A percentile compares a stretch with the other conserved stretches of the same genome.
Evolutionary conservation across 1,284 basidiomycete species (phyloP).

Genomic region (Rhodotorula mucilaginosa): DNA sequence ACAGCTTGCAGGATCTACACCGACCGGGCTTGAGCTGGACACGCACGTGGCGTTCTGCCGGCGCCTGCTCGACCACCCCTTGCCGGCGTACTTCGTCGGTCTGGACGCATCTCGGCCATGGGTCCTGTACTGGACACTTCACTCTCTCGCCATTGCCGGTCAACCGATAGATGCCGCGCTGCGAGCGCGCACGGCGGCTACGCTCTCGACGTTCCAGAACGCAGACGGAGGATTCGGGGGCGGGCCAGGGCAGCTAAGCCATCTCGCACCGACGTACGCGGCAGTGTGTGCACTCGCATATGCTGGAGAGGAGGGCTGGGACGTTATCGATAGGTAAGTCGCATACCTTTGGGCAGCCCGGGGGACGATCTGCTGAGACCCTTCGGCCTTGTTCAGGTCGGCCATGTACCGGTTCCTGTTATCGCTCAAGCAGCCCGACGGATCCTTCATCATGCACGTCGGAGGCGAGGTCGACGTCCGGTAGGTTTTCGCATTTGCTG

Average conservation of each 20-base stretch:
- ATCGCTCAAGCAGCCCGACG: constrained; percentile 88
- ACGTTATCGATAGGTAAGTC: constrained; percentile 48
- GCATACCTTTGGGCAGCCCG: neutral
- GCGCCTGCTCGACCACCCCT: constrained; percentile 45
- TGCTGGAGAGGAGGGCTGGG: constrained; percentile 60
- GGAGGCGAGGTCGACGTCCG: constrained; percentile 91
- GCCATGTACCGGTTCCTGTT: constrained; percentile 86
- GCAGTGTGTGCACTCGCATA: constrained; percentile 73
- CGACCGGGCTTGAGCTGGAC: constrained; percentile 14
- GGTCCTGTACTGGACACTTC: constrained; percentile 86
- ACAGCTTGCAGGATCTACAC: neutral
- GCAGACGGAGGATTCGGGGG: constrained; percentile 82
- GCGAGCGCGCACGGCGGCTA: constrained; percentile 71
- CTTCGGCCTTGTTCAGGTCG: constrained; percentile 54
- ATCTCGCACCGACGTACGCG: constrained; percentile 88
- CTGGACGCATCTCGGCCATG: constrained; percentile 90
- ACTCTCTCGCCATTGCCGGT: constrained; percentile 73
- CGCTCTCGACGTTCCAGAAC: constrained; percentile 72
- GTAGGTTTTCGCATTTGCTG: constrained; percentile 53
- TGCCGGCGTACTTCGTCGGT: constrained; percentile 69
- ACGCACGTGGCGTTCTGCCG: constrained; percentile 33
- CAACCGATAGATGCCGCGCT: constrained; percentile 70
- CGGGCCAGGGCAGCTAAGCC: constrained; percentile 81
- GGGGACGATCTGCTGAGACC: neutral
- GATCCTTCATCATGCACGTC: constrained; percentile 84